These are phyloP conservation scores for Mycena leptocephala DNA, from an alignment of 768 basidiomycete species.

Conservation along the genomic window DNA sequence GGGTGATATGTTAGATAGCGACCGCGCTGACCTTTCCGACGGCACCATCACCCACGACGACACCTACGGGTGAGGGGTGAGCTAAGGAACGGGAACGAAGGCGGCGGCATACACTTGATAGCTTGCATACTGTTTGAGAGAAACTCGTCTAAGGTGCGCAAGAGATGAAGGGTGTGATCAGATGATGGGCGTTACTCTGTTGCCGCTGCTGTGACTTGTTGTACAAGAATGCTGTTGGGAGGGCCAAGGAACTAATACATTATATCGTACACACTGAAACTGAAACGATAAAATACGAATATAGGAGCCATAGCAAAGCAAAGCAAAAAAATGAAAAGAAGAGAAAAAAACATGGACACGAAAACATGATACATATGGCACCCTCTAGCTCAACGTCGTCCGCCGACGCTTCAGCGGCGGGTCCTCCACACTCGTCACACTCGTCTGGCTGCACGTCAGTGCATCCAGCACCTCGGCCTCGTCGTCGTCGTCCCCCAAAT, in stretches of 20 bases:
- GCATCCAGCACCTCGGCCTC: constrained; percentile 42
- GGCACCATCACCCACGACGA: constrained; percentile 98
- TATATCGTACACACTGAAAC: not conserved
- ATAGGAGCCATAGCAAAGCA: not conserved
- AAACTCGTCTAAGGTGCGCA: constrained; percentile 36
- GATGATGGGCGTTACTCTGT: constrained; percentile 19
- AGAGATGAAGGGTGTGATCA: constrained; percentile 29
- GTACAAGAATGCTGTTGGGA: not conserved
- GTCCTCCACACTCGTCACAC: constrained; percentile 3
- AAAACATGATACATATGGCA: not conserved
- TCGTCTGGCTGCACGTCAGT: constrained; percentile 23
- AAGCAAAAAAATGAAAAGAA: constrained; percentile 17
- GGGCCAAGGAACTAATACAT: not conserved
- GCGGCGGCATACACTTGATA: constrained; percentile 84
- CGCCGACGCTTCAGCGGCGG: constrained; percentile 33
- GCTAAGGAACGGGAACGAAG: constrained; percentile 24
- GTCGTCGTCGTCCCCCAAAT: constrained; percentile 50
- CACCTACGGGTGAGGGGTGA: constrained; percentile 73
- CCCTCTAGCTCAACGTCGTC: not conserved
- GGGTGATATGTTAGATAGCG: constrained; percentile 24
- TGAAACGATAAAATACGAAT: not conserved
- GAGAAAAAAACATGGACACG: constrained; percentile 29
- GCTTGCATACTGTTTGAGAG: constrained; percentile 83
- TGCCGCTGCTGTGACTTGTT: not conserved
- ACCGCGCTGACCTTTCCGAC: constrained; percentile 88